These are phyloP conservation scores for Cercospora beticola DNA, from an alignment of 2,329 filamentous ascomycete species.

Conservation along the genomic window DNA sequence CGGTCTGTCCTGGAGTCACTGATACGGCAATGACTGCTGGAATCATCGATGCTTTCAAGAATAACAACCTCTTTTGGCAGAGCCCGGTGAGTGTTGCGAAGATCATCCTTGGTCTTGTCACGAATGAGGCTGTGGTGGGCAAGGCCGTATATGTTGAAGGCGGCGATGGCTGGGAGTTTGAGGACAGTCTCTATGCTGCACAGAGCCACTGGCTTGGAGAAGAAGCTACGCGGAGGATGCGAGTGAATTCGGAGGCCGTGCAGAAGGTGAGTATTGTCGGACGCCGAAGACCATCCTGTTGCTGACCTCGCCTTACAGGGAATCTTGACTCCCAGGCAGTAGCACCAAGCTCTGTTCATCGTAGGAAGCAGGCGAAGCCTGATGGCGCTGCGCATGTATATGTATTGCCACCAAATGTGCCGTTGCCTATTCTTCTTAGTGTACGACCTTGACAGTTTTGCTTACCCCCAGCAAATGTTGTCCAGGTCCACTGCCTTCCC, in stretches of 20 bases:
- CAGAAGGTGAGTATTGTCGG: conserved; percentile 17
- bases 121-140: conserved; percentile 41
- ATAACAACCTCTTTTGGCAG: conserved; percentile 25
- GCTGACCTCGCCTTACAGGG: conserved; percentile 10
- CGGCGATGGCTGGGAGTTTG: conserved; percentile 48
- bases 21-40: conserved; percentile 38
- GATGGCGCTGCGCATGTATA: not conserved
- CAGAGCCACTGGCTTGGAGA: conserved; percentile 47
- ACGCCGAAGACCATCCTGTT: not conserved
- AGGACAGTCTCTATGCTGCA: conserved; percentile 43
- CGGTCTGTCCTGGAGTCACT: conserved; percentile 46
- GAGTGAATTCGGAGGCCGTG: conserved; percentile 28
- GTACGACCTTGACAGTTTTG: conserved; percentile 4
- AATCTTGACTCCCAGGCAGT: conserved; percentile 9
- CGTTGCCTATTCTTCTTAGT: not conserved
- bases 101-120: conserved; percentile 33
- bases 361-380: not conserved
- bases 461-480: conserved; percentile 7
- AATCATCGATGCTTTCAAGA: conserved; percentile 23
- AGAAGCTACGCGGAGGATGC: conserved; percentile 33
- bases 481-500: conserved; percentile 3
- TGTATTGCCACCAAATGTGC: not conserved
- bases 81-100: conserved; percentile 27
- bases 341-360: not conserved
- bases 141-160: conserved; percentile 47